Base-by-base conservation (phyloP, 805 yeast species). In the Wickerhamiella sergipiensis region DNA sequence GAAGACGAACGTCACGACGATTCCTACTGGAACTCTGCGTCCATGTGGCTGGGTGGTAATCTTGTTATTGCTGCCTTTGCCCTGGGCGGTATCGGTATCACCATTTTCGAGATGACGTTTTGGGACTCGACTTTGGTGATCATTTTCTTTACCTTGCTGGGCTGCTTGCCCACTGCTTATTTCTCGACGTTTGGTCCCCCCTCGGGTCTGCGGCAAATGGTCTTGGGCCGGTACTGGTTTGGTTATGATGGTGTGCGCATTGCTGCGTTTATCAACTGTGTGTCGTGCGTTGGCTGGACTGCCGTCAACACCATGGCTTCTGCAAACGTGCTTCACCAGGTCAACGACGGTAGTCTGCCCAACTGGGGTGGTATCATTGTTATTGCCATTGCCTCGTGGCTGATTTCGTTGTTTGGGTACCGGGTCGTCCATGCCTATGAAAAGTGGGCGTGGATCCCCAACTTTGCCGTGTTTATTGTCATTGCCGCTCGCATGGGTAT, bases 281-380 rank as follows among this genome's bases (percentile, higher is more conserved):
- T 89, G 55, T 89, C 95, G 24, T 85, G 95, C 76, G 78, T 88
- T 51, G 96, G 97, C 60, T 89, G 97, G 97, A 85, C 92, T 67
- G 86, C 95, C 9, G 90, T 87, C 46, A 89, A 89, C 68, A 85
- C 85, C 55, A 84, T 88, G 78, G 83, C 88, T 29, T 80, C 92
- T 36, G 95, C 95, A 22, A 92, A 86, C 66, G 70, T 88, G 56
- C 71, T 88, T 53, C 80, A 82, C 68, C 78, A 83, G 63, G 82
- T 89, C 54, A 86, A 86, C 71, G 70, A 67, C 54, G 71, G 70
- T 40, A 70, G 70, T 24, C 71, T 83, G 58, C 96, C 97, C 42
- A 84, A 90, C 39, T 85, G 95, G 92, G 96, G 87, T 39, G 96
- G 92, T 36, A 82, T 94, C 67, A 61, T 89, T 49, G 76, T 89